Base-by-base conservation (phyloP, 768 basidiomycete species). In the Boletus rex-veris region DNA sequence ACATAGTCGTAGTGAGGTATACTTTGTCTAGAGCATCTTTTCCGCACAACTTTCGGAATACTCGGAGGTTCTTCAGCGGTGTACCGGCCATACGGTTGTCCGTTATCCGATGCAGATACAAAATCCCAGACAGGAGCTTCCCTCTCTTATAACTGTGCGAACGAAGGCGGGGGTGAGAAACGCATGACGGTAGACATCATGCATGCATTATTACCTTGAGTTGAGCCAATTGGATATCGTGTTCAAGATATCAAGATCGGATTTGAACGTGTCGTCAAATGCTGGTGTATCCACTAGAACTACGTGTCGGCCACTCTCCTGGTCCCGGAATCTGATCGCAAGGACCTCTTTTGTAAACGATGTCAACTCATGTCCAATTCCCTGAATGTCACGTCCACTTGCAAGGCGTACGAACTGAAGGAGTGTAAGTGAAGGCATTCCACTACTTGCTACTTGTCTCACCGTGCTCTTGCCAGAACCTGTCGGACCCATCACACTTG, bases 1-100 rank as follows among this genome's bases (percentile, higher is more conserved):
- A 28, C 28, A 28, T 28, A 2, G 28, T 28, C 28, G 28, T 28
- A 8, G 7, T 28, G 2, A 77, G 55, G 15, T 70, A 53, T 5
- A 77, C 70, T 11, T 68, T 68, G 1, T 56, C 54, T n/a, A 71
- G 46, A 57, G 73, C 45, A 54, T 61, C 45, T 52, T 51, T 16
- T 53, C 71, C 68, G 19, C 69, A 71, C 4, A 70, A 19, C 37
- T 60, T 45, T 38, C 36, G 45, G 45, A 77, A 74, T 59, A 73
- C 62, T 5, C 59, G 61, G 15, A 74, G 64, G 2, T 28, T 28
- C 7, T 8, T 28, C 28, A 28, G 2, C 1, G 28, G 28, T 7
- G 28, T 28, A 8, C 28, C 28, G 0, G 28, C 7, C 28, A 28
- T 28, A 2, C 28, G 28, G 2, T 9, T 28, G 28, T 28, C 28